Evolutionary conservation across 163 green algal species (phyloP).

Genomic region (Volvox carteri): DNA sequence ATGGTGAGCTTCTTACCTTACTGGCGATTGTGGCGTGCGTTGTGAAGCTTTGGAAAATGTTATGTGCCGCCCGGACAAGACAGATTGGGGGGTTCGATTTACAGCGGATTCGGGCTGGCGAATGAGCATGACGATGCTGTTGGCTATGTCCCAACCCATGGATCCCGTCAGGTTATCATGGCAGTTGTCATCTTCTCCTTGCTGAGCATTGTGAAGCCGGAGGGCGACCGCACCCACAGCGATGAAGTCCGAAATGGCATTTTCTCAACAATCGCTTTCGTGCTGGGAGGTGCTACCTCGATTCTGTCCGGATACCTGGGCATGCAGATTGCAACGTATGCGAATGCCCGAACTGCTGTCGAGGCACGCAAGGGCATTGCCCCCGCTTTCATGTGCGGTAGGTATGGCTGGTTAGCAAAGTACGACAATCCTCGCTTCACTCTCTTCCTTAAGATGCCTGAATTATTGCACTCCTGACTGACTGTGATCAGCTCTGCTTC

Average conservation of each 20-base stretch:
- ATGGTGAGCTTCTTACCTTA: conserved; percentile 75
- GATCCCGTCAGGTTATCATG: conserved; percentile 86
- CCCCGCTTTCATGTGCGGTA: conserved; percentile 94
- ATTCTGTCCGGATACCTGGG: conserved; percentile 96
- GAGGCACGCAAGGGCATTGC: conserved; percentile 97
- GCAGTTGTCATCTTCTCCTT: conserved; percentile 94
- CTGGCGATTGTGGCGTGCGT: not conserved
- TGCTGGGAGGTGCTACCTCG: conserved; percentile 93
- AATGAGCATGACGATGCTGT: too few relatives aligned
- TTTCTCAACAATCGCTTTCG: conserved; percentile 97
- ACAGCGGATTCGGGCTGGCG: too few relatives aligned
- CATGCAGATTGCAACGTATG: conserved; percentile 98
- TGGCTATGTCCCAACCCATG: not conserved
- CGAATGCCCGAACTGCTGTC: conserved; percentile 95
- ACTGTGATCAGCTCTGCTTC: too few relatives aligned
- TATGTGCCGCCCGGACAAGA: not conserved
- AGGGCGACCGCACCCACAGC: conserved; percentile 57
- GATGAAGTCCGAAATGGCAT: conserved; percentile 90
- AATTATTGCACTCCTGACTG: too few relatives aligned
- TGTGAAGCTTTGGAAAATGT: not conserved
- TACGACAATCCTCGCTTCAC: too few relatives aligned
- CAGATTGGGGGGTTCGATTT: too few relatives aligned
- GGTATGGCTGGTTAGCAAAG: conserved; percentile 16
- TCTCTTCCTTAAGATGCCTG: too few relatives aligned
- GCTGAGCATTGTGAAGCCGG: conserved; percentile 85